Base-by-base conservation (phyloP, 345 rosid genomes). In the Zanthoxylum bungeanum region DNA sequence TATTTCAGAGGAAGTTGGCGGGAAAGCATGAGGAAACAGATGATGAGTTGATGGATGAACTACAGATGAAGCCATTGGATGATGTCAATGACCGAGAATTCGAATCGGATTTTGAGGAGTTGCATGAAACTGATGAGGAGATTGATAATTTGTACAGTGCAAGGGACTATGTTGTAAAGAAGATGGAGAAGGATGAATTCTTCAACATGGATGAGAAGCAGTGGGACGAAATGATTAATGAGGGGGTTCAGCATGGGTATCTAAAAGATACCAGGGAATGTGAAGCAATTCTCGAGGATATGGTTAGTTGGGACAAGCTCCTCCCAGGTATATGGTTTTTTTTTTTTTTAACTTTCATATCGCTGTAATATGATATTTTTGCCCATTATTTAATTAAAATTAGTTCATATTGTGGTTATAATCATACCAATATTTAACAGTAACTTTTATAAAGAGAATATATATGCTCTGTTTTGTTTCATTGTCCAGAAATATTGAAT, bases 241-340 rank as follows among this genome's bases (percentile, higher is more conserved):
- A 95, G 77, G 88, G 90, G 0, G 68, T 84, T 52, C 76, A 81
- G 46, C 85, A 86, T 22, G 97, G 97, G 17, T 62, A 77, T 77
- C 70, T 95, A 30, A 84, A 62, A 68, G 89, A 92, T 79, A 90
- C 99, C 5, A 83, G 77, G 77, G 91, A 90, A 66, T 95, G 99
- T 64, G 99, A 92, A 58, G 83, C 77, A 57, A 83, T 89, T 82
- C 82, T 92, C 24, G 96, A 95, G 81, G 98, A 88, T 81, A 92
- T 89, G 93, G 93, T 90, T 71, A 76, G 83, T 62, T 92, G 98
- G 99, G 93, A 89, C 71, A 89, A 88, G 64, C 97, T 95, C 36
- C 98, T 92, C 77, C 96, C 98, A 55, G 92, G 97, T 92, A 83
- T 59, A 25, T 16, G 14, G n/a, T n/a, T n/a, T n/a, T n/a, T 28